Evolutionary conservation across 2,329 filamentous ascomycete species (phyloP), one percentile per base, ranked within the genome.

Genomic region (Penicillium sp.): DNA sequence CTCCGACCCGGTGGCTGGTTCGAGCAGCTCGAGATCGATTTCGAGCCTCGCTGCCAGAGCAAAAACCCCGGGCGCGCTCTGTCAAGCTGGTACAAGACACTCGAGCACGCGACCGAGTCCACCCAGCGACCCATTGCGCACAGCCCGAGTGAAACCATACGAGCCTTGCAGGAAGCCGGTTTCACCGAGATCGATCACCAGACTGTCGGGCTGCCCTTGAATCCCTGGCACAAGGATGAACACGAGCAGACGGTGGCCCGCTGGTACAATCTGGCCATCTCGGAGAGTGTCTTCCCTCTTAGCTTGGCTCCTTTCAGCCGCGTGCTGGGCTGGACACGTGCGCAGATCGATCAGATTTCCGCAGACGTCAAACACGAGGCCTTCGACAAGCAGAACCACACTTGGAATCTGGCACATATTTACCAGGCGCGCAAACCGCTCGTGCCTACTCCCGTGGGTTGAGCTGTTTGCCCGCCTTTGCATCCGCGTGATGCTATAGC

Each of bases 11-110:
- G 87, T 1, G 81, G 78, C 39, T 93, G 92, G 50, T 81, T 97
- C 52, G 92, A 97, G 73, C 91, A 96, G 63, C 84, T 96, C 45
- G 93, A 97, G 71, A 88, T 97, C 51, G 91, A 97, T 72, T 90
- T 90, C 73, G 79, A 83, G 45, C 91, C 91, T 16, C 85, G 85
- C 48, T 89, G 86, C 67, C 87, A 91, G 59, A 85, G 43, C 6
- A 32, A 43, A 22, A 18, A 49, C 21, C 44, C 50, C n/a, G 67
- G 69, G 9, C 85, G 87, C 7, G 77, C 81, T 27, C 76, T 93
- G 14, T 73, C 78, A 43, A 76, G 84, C 63, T 96, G 92, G 92
- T 88, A 87, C 58, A 75, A 83, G 24, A 83, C 84, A 54, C 77
- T 95, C 53, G 79, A 85, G 45, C 81, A 84, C 54, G 88, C 89